A percentile compares a stretch with the other conserved stretches of the same genome.
These are phyloP conservation scores for Picea engelmannii DNA, from an alignment of 83 land plant genomes.

Conservation along the genomic window DNA sequence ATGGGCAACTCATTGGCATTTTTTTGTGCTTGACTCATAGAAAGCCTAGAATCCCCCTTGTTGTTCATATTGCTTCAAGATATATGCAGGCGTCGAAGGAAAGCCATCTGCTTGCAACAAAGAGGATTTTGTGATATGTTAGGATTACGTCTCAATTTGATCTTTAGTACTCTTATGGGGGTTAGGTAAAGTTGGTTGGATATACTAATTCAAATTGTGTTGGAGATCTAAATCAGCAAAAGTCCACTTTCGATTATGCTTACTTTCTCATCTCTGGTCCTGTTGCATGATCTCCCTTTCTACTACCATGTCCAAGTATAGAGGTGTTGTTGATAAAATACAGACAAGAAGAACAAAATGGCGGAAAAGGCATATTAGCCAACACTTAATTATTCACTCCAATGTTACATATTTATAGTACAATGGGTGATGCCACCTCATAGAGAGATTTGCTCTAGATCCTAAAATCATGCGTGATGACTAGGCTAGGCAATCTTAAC, in stretches of 20 bases:
- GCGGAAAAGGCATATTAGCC: no score
- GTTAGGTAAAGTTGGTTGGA: background rate
- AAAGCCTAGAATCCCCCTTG: no score
- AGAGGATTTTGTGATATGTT: background rate
- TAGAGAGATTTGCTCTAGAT: no score
- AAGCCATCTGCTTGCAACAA: background rate
- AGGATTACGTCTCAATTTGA: background rate
- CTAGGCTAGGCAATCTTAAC: no score
- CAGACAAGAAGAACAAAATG: no score
- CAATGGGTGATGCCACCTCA: no score
- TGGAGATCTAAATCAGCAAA: background rate
- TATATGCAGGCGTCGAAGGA: background rate
- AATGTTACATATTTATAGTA: no score
- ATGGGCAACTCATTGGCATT: background rate
- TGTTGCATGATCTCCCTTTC: background rate
- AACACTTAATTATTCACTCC: no score
- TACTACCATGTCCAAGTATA: no score
- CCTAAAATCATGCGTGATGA: no score
- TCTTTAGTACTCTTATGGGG: background rate
- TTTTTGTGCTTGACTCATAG: background rate
- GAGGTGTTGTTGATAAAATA: no score
- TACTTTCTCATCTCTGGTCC: background rate
- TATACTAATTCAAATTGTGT: background rate
- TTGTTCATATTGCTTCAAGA: background rate
- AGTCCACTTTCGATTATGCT: background rate